Conservation (phyloP, 164 flowering plant genomes). For the Akebia trifoliata region DNA sequence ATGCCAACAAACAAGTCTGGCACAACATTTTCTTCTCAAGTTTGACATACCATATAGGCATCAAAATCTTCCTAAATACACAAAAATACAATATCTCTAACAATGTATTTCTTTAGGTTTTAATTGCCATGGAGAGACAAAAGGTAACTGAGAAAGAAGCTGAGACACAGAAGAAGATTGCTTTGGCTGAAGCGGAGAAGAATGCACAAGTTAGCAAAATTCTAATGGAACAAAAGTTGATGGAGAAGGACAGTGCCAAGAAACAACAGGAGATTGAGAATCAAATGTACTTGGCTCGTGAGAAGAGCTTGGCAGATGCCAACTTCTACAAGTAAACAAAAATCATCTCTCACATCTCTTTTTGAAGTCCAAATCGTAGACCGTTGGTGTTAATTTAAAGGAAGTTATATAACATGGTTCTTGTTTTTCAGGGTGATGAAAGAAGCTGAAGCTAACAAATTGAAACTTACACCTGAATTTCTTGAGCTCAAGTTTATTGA, state of each 20-base stretch:
- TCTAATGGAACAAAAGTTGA: slow-evolving; percentile 81
- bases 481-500: slow-evolving; percentile 87
- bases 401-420: background rate
- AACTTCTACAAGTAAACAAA: slow-evolving; percentile 51
- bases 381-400: no score
- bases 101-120: slow-evolving; percentile 38
- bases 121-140: slow-evolving; percentile 85
- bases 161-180: slow-evolving; percentile 86
- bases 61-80: background rate
- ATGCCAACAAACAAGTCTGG: background rate
- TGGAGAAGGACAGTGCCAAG: slow-evolving; percentile 77
- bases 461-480: slow-evolving; percentile 80
- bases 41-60: slow-evolving; percentile 46
- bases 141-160: slow-evolving; percentile 91
- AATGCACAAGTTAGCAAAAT: slow-evolving; percentile 83
- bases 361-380: background rate
- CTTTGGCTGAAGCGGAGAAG: slow-evolving; percentile 91
- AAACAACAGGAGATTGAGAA: slow-evolving; percentile 77
- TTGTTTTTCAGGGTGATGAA: slow-evolving; percentile 43
- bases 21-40: no score
- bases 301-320: slow-evolving; percentile 90
- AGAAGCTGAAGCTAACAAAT: slow-evolving; percentile 90
- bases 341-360: background rate
- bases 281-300: slow-evolving; percentile 71
- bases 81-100: background rate